phyloP scores from a whole-genome alignment of 176 grass and related monocot genomes.

The Themeda triandra region DNA sequence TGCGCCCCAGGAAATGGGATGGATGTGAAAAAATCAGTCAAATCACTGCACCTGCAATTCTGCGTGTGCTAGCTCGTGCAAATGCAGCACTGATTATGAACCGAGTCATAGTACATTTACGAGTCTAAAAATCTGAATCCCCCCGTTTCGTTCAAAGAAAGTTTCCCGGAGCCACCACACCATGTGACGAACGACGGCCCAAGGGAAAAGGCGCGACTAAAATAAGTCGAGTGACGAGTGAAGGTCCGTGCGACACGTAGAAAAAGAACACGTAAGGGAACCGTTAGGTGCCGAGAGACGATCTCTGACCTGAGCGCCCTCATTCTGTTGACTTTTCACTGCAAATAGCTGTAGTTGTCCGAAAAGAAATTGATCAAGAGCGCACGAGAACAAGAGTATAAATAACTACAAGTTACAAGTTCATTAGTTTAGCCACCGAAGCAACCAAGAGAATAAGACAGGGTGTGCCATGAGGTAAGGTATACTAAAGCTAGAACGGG shows the following conservation, averaged over 20 bases:
- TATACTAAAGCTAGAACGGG: background rate
- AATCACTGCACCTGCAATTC: no score
- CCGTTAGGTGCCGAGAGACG: background rate
- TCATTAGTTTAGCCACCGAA: background rate
- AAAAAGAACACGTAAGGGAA: background rate
- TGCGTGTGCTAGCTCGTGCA: no score
- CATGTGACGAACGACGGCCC: no score
- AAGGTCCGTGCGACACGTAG: background rate
- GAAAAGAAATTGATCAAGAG: background rate
- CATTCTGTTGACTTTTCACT: background rate
- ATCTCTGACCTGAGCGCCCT: background rate
- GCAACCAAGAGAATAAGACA: constrained; percentile 25
- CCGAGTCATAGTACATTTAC: no score
- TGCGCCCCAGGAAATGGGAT: no score
- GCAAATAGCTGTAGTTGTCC: background rate
- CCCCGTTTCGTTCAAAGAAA: no score
- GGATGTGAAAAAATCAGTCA: no score
- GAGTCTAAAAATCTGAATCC: no score
- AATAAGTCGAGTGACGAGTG: background rate
- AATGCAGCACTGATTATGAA: no score
- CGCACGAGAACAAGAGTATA: background rate
- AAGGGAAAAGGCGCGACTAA: no score
- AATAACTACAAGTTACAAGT: background rate
- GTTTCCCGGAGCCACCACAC: no score
- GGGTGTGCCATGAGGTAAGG: constrained; percentile 28